Conservation (phyloP, 306 rosid genomes). For the Quercus engelmannii region DNA sequence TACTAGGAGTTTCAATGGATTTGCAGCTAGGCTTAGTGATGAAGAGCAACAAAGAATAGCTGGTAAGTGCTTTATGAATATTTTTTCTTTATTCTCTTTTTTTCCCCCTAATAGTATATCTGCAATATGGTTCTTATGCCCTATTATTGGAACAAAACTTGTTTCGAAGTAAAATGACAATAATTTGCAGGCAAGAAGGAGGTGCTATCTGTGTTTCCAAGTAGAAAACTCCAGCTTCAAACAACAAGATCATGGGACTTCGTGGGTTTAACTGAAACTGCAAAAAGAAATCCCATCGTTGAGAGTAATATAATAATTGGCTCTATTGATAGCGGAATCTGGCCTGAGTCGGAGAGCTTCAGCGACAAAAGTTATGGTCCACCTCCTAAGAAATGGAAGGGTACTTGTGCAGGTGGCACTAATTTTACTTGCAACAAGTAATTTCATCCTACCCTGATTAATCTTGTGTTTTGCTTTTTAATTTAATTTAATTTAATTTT, state of each 20-base stretch:
- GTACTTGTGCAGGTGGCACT: too few relatives aligned
- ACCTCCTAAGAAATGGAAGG: too few relatives aligned
- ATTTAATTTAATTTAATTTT: too few relatives aligned
- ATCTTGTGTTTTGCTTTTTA: neutral
- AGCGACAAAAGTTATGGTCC: too few relatives aligned
- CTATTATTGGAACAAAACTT: too few relatives aligned
- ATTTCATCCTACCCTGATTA: too few relatives aligned
- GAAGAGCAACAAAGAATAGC: constrained; percentile 3
- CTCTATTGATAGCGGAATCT: constrained; percentile 18
- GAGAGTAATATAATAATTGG: constrained; percentile 24
- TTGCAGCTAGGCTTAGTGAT: constrained; percentile 14
- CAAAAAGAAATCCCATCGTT: neutral
- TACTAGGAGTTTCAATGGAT: constrained; percentile 26
- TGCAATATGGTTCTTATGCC: too few relatives aligned
- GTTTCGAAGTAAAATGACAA: neutral
- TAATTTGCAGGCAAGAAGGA: neutral
- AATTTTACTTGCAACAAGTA: neutral
- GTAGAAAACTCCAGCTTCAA: neutral
- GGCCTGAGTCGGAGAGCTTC: constrained; percentile 11
- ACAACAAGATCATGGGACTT: constrained; percentile 34
- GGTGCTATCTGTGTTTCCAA: constrained; percentile 26
- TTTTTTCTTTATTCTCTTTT: too few relatives aligned
- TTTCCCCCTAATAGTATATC: too few relatives aligned
- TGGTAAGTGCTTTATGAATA: neutral
- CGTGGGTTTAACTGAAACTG: constrained; percentile 3